phyloP scores from a whole-genome alignment of 164 flowering plant genomes.

The Magnolia kwangsiensis region DNA sequence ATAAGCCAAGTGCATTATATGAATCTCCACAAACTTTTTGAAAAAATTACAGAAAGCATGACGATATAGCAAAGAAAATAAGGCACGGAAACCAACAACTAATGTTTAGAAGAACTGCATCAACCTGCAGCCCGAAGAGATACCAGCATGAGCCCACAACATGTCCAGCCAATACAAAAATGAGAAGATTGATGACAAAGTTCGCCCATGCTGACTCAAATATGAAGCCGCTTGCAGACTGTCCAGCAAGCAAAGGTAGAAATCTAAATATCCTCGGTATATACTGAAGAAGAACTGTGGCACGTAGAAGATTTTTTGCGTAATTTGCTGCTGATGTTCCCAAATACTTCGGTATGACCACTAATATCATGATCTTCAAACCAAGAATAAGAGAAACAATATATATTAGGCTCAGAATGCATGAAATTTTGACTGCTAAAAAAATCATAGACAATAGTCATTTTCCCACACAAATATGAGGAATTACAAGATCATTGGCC shows the following conservation, averaged over 20 bases:
- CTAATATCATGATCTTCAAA: slow-evolving; percentile 57
- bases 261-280: slow-evolving; percentile 65
- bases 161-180: slow-evolving; percentile 74
- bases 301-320: slow-evolving; percentile 78
- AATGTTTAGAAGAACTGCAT: slow-evolving; percentile 2
- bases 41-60: neutral
- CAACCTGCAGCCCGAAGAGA: slow-evolving; percentile 86
- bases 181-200: slow-evolving; percentile 82
- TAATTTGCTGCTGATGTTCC: slow-evolving; percentile 69
- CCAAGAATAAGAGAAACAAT: neutral
- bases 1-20: neutral
- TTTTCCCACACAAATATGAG: neutral
- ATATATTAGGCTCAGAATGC: neutral
- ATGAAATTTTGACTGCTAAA: neutral
- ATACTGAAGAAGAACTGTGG: slow-evolving; percentile 74
- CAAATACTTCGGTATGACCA: slow-evolving; percentile 41
- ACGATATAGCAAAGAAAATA: neutral
- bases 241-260: slow-evolving; percentile 75
- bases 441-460: neutral
- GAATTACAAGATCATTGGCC: neutral
- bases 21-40: neutral
- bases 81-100: neutral
- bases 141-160: slow-evolving; percentile 91
- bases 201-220: slow-evolving; percentile 98
- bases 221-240: slow-evolving; percentile 69